phyloP scores from a whole-genome alignment of 2,329 filamentous ascomycete genomes.

The Apiospora koreana region DNA sequence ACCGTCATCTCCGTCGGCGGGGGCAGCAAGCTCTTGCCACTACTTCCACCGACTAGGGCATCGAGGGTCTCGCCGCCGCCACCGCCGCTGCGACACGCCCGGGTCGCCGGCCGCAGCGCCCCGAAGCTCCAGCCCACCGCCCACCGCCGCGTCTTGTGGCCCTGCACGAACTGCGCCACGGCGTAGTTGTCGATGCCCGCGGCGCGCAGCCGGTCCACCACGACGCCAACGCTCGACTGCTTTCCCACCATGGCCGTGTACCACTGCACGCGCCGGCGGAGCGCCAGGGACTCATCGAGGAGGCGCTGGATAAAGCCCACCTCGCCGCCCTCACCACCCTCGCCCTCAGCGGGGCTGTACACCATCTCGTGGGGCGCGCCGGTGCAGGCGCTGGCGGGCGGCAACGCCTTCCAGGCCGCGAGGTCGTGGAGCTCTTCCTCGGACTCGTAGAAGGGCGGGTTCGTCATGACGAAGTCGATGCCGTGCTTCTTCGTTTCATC shows the following conservation, averaged over 20 bases:
- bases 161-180: slow-evolving; percentile 77
- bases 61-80: too few species aligned
- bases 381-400: slow-evolving; percentile 73
- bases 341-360: slow-evolving; percentile 38
- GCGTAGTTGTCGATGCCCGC: slow-evolving; percentile 74
- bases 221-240: slow-evolving; percentile 63
- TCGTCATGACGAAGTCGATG: slow-evolving; percentile 88
- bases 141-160: slow-evolving; percentile 80
- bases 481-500: slow-evolving; percentile 51
- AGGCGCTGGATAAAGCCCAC: slow-evolving; percentile 72
- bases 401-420: slow-evolving; percentile 64
- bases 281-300: slow-evolving; percentile 65
- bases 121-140: slow-evolving; percentile 85
- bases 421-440: slow-evolving; percentile 66
- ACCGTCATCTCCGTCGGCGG: slow-evolving; percentile 40
- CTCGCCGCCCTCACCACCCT: slow-evolving; percentile 83
- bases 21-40: slow-evolving; percentile 47
- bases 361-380: slow-evolving; percentile 87
- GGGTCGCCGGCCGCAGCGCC: slow-evolving; percentile 60
- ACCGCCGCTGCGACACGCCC: slow-evolving; percentile 38
- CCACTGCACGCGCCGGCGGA: slow-evolving; percentile 71
- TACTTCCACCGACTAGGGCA: slow-evolving; percentile 22
- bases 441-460: slow-evolving; percentile 91
- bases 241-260: slow-evolving; percentile 93
- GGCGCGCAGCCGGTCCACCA: slow-evolving; percentile 61